Conservation (phyloP, 106 monocot genomes). For the Triglochin maritima region DNA sequence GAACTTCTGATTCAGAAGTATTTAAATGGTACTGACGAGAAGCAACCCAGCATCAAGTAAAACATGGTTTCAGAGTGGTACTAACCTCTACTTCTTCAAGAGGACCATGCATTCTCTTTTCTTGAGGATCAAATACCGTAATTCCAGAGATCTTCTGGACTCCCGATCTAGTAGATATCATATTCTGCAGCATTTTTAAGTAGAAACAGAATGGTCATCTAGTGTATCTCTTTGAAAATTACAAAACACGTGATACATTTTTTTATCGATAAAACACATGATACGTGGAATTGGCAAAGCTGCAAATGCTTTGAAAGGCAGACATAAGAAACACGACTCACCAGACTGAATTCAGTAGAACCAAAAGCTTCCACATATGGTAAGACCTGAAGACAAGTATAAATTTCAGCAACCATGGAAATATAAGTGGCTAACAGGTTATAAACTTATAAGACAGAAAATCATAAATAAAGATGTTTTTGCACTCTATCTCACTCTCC, state of each 20-base stretch:
- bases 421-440: background rate
- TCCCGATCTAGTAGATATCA: constrained; percentile 63
- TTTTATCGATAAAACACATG: background rate
- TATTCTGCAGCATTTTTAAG: constrained; percentile 23
- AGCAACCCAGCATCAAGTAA: background rate
- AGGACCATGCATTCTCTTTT: constrained; percentile 47
- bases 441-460: background rate
- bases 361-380: constrained; percentile 4
- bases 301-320: background rate
- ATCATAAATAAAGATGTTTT: background rate
- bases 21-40: background rate
- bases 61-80: too few species aligned
- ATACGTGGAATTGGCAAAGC: background rate
- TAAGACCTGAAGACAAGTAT: background rate
- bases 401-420: background rate
- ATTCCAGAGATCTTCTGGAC: constrained; percentile 77
- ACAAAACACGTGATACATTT: background rate
- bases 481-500: too few species aligned
- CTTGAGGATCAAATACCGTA: constrained; percentile 38
- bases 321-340: background rate
- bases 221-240: background rate
- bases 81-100: constrained; percentile 69
- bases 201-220: background rate
- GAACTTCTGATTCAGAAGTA: too few species aligned
- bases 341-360: constrained; percentile 3